Conservation (phyloP, 2,329 filamentous ascomycete genomes). For the Aspergillus fijiensis region DNA sequence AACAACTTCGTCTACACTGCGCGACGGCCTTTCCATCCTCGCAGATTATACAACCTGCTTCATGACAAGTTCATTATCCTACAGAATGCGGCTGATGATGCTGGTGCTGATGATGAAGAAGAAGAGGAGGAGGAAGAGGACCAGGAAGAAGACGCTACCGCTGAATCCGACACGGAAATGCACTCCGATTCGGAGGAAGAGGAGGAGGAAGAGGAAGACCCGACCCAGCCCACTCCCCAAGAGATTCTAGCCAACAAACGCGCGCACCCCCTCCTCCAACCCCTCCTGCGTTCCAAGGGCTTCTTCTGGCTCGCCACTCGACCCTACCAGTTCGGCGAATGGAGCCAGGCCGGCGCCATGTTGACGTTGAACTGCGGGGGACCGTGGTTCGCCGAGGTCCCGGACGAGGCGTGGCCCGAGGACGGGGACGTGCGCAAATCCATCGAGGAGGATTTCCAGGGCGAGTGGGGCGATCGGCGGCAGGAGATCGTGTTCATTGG, state of each 20-base stretch:
- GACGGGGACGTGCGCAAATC: constrained; percentile 49
- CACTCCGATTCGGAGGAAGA: constrained; percentile 26
- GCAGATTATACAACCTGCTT: constrained; percentile 41
- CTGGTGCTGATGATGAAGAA: not conserved
- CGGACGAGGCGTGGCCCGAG: constrained; percentile 52
- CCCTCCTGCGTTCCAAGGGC: constrained; percentile 46
- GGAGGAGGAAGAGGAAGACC: constrained; percentile 23
- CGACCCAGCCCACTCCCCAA: constrained; percentile 32
- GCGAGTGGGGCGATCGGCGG: constrained; percentile 65
- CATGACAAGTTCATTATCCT: constrained; percentile 49
- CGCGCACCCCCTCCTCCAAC: constrained; percentile 36
- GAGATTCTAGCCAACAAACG: constrained; percentile 42
- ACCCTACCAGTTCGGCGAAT: constrained; percentile 45
- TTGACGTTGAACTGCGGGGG: constrained; percentile 44
- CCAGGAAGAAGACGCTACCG: constrained; percentile 29
- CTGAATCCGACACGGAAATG: constrained; percentile 26
- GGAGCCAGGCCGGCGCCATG: constrained; percentile 48
- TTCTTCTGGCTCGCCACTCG: constrained; percentile 48
- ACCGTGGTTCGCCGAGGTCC: constrained; percentile 60
- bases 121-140: not conserved
- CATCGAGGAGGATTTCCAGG: constrained; percentile 52
- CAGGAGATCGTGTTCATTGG: constrained; percentile 76
- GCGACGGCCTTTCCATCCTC: constrained; percentile 52
- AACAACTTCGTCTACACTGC: constrained; percentile 69
- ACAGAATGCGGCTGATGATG: constrained; percentile 28